Base-by-base conservation (phyloP, 352 stramenopile species). In the Phytophthora colocasiae region DNA sequence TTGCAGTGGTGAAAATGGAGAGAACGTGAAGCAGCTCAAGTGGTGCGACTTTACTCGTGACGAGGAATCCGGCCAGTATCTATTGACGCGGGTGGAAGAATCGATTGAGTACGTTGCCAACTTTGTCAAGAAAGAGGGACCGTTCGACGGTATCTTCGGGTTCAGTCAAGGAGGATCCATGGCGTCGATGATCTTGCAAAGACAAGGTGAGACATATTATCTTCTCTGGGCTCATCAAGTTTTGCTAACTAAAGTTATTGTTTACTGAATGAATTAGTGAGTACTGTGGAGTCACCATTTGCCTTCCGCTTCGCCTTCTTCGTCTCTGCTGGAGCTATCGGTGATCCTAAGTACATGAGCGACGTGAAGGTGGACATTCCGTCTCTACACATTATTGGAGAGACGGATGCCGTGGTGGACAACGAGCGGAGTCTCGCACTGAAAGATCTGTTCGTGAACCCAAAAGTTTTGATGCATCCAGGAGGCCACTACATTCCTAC, bases 401-500 rank as follows among this genome's bases (percentile, higher is more conserved):
- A 88, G 63, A 92, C 84, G 15, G 89, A 96, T 41, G 77, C 78
- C 0, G 80, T 96, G 2, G 85, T 96, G 34, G 56, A 65, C 1
- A 75, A 81, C 9, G 72, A 85, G 19, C 71, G 77, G 11, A 94
- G 83, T 66, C 69, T 86, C n/a, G 73, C 57, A 7, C 58, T 96
- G 14, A 81, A 78, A 1, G 71, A 78, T 40, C 45, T 73, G 1
- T 96, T 93, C 31, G 69, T 78, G 4, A 64, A 89, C 11, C 71
- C 89, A 0, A 74, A 62, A 10, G 44, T 95, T 15, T 71, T 91
- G 49, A 57, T 86, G 26, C 89, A 96, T 52, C 9, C 79, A 1
- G 87, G 89, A 19, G 89, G 89, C 0, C 89, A 96, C 59, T 96
- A 96, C 69, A 92, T 96, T 48, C 87, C 89, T 6, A 90, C 89